Evolutionary conservation across 306 rosid species (phyloP).

Genomic region (Fragaria vesca): DNA sequence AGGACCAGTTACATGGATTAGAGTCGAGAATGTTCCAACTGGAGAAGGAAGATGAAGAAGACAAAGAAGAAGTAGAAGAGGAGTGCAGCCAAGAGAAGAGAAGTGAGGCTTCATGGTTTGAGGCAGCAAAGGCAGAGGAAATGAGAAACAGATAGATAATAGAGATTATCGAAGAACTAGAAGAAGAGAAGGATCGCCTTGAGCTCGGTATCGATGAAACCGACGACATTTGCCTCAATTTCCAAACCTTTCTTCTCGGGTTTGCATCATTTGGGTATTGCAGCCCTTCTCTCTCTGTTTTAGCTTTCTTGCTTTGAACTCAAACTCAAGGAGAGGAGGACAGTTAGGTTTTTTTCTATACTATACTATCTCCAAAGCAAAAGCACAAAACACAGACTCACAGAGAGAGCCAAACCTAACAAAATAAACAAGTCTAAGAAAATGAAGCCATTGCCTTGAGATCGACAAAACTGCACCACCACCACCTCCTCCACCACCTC

Average conservation of each 20-base stretch:
- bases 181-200: slow-evolving; percentile 38
- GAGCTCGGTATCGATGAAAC: slow-evolving; percentile 37
- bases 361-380: slow-evolving; percentile 20
- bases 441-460: slow-evolving; percentile 40
- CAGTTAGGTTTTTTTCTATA: not conserved
- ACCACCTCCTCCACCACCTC: slow-evolving; percentile 18
- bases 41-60: slow-evolving; percentile 41
- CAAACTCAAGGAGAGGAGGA: slow-evolving; percentile 22
- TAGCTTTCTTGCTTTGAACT: slow-evolving; percentile 47
- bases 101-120: slow-evolving; percentile 70
- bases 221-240: slow-evolving; percentile 57
- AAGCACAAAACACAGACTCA: not conserved
- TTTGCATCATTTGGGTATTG: slow-evolving; percentile 45
- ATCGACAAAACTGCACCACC: slow-evolving; percentile 42
- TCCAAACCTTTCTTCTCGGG: slow-evolving; percentile 55
- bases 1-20: slow-evolving; percentile 87
- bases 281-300: slow-evolving; percentile 24
- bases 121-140: slow-evolving; percentile 32
- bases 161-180: slow-evolving; percentile 19
- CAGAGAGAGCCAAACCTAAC: not conserved
- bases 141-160: slow-evolving; percentile 15
- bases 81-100: slow-evolving; percentile 81
- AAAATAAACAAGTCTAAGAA: slow-evolving; percentile 7
- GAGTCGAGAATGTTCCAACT: slow-evolving; percentile 66
- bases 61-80: slow-evolving; percentile 22